Evolutionary conservation across 2,329 filamentous ascomycete species (phyloP).

Genomic region (Alternaria metachromatica): DNA sequence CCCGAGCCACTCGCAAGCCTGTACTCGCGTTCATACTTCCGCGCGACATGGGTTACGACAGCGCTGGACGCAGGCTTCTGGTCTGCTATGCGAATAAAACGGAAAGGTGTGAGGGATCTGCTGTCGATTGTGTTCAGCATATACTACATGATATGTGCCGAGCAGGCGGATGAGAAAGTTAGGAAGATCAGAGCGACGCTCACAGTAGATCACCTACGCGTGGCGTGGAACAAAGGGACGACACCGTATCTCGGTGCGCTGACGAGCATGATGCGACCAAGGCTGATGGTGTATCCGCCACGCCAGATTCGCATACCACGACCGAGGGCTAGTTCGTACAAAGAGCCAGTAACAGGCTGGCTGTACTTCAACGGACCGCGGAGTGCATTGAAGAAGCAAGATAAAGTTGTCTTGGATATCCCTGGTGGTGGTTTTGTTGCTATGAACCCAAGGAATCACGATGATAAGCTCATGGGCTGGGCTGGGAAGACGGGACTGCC

Average conservation of each 20-base stretch:
- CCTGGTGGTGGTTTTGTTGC: slow-evolving; percentile 95
- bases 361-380: slow-evolving; percentile 92
- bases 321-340: slow-evolving; percentile 80
- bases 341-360: slow-evolving; percentile 83
- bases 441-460: slow-evolving; percentile 93
- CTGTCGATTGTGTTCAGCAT: slow-evolving; percentile 82
- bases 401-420: slow-evolving; percentile 82
- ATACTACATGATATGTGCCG: slow-evolving; percentile 92
- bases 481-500: slow-evolving; percentile 88
- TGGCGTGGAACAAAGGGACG: slow-evolving; percentile 94
- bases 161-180: slow-evolving; percentile 96
- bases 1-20: slow-evolving; percentile 94
- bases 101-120: slow-evolving; percentile 81
- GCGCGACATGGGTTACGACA: slow-evolving; percentile 95
- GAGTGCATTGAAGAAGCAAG: slow-evolving; percentile 76
- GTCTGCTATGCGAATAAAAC: slow-evolving; percentile 92
- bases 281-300: slow-evolving; percentile 80
- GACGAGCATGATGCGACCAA: slow-evolving; percentile 75
- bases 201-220: slow-evolving; percentile 87
- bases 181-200: slow-evolving; percentile 84
- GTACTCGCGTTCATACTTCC: slow-evolving; percentile 90
- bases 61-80: slow-evolving; percentile 96
- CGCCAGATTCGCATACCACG: slow-evolving; percentile 83
- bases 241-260: slow-evolving; percentile 83
- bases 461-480: slow-evolving; percentile 94